Conservation (phyloP, 164 flowering plant species). For the Aristolochia californica region DNA sequence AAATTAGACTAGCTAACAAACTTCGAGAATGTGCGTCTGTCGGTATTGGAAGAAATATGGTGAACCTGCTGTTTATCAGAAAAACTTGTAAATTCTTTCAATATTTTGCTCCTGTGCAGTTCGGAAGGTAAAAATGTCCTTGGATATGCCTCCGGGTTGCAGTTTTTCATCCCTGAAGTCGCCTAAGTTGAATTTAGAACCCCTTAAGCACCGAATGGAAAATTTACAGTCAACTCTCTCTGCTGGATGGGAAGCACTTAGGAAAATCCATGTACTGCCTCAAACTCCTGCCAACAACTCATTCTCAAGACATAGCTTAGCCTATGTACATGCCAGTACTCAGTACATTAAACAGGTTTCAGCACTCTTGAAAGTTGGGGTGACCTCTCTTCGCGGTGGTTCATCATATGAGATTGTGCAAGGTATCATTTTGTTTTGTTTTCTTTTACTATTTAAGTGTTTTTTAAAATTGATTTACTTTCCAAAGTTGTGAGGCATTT, state of each 20-base stretch:
- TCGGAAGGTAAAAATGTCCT: constrained; percentile 64
- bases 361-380: constrained; percentile 68
- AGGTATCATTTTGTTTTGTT: constrained; percentile 36
- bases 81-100: too few relatives aligned
- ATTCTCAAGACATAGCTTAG: constrained; percentile 64
- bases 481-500: too few relatives aligned
- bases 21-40: too few relatives aligned
- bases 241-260: constrained; percentile 64
- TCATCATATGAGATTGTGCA: constrained; percentile 65
- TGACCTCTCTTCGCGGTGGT: constrained; percentile 56
- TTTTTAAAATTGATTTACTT: neutral
- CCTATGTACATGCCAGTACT: constrained; percentile 71
- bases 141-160: constrained; percentile 83
- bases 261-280: constrained; percentile 39
- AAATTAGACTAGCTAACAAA: too few relatives aligned
- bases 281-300: constrained; percentile 49
- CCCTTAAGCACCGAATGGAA: constrained; percentile 31
- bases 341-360: constrained; percentile 82
- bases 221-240: constrained; percentile 41
- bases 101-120: constrained; percentile 35
- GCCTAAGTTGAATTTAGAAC: constrained; percentile 39
- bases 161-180: constrained; percentile 45
- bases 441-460: neutral
- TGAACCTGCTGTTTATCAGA: too few relatives aligned
- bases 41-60: neutral